phyloP scores from a whole-genome alignment of 2,329 filamentous ascomycete genomes.

The Trichoderma endophyticum region DNA sequence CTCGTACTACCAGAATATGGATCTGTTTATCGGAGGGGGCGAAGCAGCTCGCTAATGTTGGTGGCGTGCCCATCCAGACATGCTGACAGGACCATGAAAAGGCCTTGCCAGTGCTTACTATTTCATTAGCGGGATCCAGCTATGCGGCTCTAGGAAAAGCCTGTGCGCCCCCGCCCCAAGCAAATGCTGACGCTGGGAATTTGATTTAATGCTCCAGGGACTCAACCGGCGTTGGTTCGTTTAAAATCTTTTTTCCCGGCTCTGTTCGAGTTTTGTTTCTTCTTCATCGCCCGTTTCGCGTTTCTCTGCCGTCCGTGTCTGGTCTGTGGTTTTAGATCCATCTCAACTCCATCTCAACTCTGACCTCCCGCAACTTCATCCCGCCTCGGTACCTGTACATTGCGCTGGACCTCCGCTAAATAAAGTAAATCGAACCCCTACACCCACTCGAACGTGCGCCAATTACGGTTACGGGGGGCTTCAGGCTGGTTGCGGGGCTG shows the following conservation, averaged over 20 bases:
- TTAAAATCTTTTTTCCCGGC: not conserved
- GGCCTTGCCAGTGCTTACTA: slow-evolving; percentile 12
- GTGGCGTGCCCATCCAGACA: not conserved
- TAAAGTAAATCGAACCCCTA: not conserved
- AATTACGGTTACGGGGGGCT: slow-evolving; percentile 11
- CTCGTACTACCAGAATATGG: not conserved
- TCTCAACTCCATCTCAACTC: not conserved
- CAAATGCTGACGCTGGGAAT: not conserved
- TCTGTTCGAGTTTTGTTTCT: not conserved
- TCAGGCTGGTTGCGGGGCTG: slow-evolving; percentile 2
- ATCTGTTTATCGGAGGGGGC: not conserved
- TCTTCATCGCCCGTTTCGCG: not conserved
- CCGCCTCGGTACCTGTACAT: not conserved
- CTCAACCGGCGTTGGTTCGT: not conserved
- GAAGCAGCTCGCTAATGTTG: slow-evolving; percentile 8
- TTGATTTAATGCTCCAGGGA: not conserved
- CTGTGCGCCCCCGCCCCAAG: slow-evolving; percentile 1
- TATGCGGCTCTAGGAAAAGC: slow-evolving; percentile 16
- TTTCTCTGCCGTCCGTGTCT: not conserved
- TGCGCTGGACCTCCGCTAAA: slow-evolving; percentile 8
- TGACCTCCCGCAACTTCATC: too few relatives aligned
- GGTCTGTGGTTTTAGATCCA: not conserved
- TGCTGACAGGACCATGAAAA: slow-evolving; percentile 14
- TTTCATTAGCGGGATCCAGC: not conserved
- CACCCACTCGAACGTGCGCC: not conserved